Evolutionary conservation across 495 filamentous ascomycete genomes (phyloP).

Genomic region (Aspergillus conjunctus): DNA sequence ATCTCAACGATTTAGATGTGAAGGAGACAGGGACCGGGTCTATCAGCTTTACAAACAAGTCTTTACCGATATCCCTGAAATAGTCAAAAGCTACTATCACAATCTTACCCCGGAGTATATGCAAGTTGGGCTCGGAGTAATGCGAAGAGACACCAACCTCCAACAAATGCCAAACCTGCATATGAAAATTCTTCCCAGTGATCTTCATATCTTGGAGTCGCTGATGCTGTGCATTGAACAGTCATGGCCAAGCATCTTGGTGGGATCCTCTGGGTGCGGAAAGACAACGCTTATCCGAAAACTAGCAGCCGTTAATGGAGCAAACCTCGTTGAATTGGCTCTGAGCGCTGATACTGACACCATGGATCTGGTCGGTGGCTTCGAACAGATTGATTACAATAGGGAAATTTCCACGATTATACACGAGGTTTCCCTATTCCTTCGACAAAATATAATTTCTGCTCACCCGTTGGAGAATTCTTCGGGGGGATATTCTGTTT

Average conservation of each 20-base stretch:
- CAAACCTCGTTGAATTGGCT: constrained; percentile 72
- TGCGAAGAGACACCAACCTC: constrained; percentile 59
- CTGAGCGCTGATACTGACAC: constrained; percentile 93
- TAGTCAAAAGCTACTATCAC: constrained; percentile 55
- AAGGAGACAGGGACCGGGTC: constrained; percentile 64
- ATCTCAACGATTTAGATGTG: constrained; percentile 79
- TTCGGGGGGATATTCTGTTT: constrained; percentile 36
- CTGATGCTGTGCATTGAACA: constrained; percentile 84
- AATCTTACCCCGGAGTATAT: constrained; percentile 67
- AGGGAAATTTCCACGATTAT: constrained; percentile 61
- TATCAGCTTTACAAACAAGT: constrained; percentile 61
- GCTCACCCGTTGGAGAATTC: constrained; percentile 44
- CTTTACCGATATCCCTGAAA: constrained; percentile 45
- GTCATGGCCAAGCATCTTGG: constrained; percentile 84
- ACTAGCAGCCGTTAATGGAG: constrained; percentile 75
- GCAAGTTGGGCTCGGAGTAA: constrained; percentile 78
- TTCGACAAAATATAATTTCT: constrained; percentile 56
- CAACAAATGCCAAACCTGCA: constrained; percentile 57
- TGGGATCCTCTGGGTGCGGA: constrained; percentile 81
- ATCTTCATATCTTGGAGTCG: constrained; percentile 74
- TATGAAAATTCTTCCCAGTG: constrained; percentile 58
- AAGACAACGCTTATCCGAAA: constrained; percentile 79
- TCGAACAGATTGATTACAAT: constrained; percentile 86
- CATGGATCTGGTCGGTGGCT: constrained; percentile 95
- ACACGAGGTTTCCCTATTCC: constrained; percentile 55